phyloP scores from a whole-genome alignment of 228 moss, liverwort and hornwort genomes.

The Sphagnum magellanicum region DNA sequence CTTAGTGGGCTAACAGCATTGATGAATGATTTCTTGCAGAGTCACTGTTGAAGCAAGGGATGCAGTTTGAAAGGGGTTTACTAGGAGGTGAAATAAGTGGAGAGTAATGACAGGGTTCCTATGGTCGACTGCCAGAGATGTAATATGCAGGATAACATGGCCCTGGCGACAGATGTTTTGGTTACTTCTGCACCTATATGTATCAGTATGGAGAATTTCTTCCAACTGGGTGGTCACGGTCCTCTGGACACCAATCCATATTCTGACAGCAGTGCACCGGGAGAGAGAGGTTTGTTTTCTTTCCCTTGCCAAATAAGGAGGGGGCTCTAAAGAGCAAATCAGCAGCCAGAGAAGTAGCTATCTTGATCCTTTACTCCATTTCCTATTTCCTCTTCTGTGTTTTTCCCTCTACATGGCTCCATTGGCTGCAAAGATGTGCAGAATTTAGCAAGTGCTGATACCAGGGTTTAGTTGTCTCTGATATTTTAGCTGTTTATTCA shows the following conservation, averaged over 20 bases:
- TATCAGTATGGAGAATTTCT: slow-evolving; percentile 45
- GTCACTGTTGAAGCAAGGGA: background rate
- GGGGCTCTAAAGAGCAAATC: background rate
- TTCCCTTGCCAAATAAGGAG: background rate
- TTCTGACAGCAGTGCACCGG: slow-evolving; percentile 46
- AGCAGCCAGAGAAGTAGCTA: too few relatives aligned
- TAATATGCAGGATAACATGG: slow-evolving; percentile 29
- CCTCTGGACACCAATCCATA: slow-evolving; percentile 15
- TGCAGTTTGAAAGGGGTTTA: slow-evolving; percentile 5
- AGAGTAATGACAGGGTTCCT: slow-evolving; percentile 32
- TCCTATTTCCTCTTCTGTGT: too few relatives aligned
- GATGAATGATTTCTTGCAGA: background rate
- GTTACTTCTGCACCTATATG: slow-evolving; percentile 51
- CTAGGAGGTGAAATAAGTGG: slow-evolving; percentile 7
- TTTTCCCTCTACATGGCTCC: background rate
- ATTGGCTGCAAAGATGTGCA: background rate
- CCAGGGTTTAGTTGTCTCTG: background rate
- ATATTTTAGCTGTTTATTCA: too few relatives aligned
- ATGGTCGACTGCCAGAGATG: slow-evolving; percentile 16
- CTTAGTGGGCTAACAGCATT: too few relatives aligned
- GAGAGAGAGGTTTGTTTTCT: slow-evolving; percentile 35
- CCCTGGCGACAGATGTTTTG: slow-evolving; percentile 61
- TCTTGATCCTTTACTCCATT: too few relatives aligned
- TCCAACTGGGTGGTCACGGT: slow-evolving; percentile 21
- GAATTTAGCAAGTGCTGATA: background rate